phyloP scores from a whole-genome alignment of 2,329 filamentous ascomycete species.

The Chrysoporthe austroafricana region DNA sequence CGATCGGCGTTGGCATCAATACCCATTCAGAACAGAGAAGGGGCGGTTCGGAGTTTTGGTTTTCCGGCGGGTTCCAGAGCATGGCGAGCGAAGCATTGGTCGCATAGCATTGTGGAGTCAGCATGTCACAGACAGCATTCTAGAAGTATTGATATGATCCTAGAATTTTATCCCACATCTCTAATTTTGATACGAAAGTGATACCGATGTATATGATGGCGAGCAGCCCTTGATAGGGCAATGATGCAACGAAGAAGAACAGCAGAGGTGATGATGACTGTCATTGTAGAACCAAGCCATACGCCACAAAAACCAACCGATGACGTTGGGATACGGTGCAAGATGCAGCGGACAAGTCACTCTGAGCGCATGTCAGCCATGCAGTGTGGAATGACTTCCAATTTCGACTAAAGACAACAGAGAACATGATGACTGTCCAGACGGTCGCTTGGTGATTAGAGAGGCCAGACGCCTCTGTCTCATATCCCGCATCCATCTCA shows the following conservation, averaged over 20 bases:
- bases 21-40: background rate
- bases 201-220: background rate
- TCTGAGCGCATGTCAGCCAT: background rate
- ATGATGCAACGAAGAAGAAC: too few species aligned
- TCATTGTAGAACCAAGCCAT: background rate
- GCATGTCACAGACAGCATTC: background rate
- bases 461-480: background rate
- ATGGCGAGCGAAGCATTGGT: background rate
- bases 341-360: background rate
- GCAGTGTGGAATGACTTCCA: background rate
- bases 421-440: background rate
- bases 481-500: background rate
- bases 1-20: background rate
- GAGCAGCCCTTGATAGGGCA: background rate
- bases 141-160: background rate
- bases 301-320: background rate
- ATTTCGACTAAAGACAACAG: background rate
- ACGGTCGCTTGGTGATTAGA: background rate
- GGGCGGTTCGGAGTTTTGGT: background rate
- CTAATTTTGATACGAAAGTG: background rate
- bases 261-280: background rate
- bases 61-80: background rate
- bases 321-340: background rate
- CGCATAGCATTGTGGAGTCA: background rate
- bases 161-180: background rate